Evolutionary conservation across 108 stramenopile species (phyloP), one percentile per base, ranked within the genome.

Genomic region (Nitzschia sp.): DNA sequence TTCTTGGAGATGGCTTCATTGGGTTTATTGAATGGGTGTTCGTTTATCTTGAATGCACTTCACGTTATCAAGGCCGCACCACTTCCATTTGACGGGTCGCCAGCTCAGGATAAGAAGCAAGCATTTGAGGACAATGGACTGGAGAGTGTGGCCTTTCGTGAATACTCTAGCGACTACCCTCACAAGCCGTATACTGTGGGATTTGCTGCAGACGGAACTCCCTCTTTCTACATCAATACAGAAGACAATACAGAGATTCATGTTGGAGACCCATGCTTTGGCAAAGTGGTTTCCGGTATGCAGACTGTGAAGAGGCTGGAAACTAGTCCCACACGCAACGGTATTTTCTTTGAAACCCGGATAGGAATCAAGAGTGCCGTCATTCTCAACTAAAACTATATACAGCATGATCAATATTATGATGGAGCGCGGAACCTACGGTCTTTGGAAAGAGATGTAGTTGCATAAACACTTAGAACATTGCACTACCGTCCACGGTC

Each of bases 211-310:
- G 80, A 85, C 29, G 83, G 78, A 16, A 82, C 80, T 32, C 94
- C 95, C 2, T 75, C 77, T 23, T 96, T 94, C 63, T 97, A 92
- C 66, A 84, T 97, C 58, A 93, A 92, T 57, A 86, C 80, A 29
- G 78, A 81, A 30, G 94, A 97, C 67, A 97, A 97, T 68, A 76
- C 80, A 11, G 60, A 78, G 27, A 78, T 76, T 32, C 94, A 97
- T 69, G 84, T 80, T 1, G 84, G 78, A 29, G 85, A 88, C 55
- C 80, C 89, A 8, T 86, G 84, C 66, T 93, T 93, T 84, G 92
- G 68, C n/a, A 77, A 66, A 56, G 63, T 90, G 25, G 78, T 90
- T 15, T 59, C 71, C 26, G 92, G 92, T 6, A 72, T 87, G 11
- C 82, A 88, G 57, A 66, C 87, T 19, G 55, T 92, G 17, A 50